A percentile compares a stretch with the other conserved stretches of the same genome.
phyloP scores from a whole-genome alignment of 495 filamentous ascomycete genomes.

The Diplogelasinospora grovesii region DNA sequence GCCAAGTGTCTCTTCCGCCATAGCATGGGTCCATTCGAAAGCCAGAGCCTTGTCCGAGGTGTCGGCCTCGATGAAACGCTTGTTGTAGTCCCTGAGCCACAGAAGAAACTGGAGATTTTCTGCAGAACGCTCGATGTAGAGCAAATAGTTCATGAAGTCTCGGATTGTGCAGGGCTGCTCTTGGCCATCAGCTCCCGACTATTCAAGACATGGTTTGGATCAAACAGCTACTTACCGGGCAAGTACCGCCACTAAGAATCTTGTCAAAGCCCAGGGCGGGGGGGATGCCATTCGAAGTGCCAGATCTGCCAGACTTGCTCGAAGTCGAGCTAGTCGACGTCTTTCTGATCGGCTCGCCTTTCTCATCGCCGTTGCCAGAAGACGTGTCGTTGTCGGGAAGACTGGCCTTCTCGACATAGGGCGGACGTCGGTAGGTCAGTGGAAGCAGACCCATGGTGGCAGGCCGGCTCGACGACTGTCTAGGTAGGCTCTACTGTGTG shows the following conservation, averaged over 20 bases:
- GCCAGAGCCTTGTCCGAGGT: constrained; percentile 49
- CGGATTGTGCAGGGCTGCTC: constrained; percentile 62
- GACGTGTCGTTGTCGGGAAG: constrained; percentile 21
- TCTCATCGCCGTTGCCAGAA: constrained; percentile 8
- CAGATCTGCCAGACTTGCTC: constrained; percentile 16
- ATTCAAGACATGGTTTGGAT: not conserved
- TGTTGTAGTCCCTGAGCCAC: constrained; percentile 61
- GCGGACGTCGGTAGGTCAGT: constrained; percentile 33
- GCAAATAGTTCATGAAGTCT: constrained; percentile 76
- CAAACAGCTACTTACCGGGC: constrained; percentile 53
- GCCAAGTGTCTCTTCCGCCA: constrained; percentile 42
- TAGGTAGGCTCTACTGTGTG: too few relatives aligned
- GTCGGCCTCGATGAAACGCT: constrained; percentile 51
- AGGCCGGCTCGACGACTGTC: too few relatives aligned
- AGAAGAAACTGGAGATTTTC: constrained; percentile 79
- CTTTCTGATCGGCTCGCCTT: constrained; percentile 11
- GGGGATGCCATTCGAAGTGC: constrained; percentile 47
- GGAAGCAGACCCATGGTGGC: constrained; percentile 24
- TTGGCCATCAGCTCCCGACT: not conserved
- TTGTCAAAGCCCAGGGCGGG: constrained; percentile 62
- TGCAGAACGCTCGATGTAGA: constrained; percentile 65
- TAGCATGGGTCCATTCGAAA: constrained; percentile 51
- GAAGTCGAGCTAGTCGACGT: too few relatives aligned
- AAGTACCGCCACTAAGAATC: constrained; percentile 65
- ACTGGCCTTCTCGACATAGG: constrained; percentile 25